Conservation (phyloP, 208 protist species). For the Crithidia fasciculata region DNA sequence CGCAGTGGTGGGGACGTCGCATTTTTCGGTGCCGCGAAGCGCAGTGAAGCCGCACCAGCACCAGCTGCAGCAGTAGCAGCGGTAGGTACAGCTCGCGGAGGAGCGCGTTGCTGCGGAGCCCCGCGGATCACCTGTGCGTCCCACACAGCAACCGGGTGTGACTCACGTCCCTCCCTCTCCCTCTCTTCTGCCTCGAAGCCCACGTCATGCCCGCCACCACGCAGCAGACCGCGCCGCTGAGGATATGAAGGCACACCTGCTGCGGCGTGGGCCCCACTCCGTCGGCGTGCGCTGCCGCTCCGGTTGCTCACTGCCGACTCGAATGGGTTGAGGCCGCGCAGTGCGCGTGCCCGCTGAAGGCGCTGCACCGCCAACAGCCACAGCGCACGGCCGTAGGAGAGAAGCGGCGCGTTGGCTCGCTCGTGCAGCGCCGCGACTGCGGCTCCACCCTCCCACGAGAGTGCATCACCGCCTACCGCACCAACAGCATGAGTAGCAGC, state of each 20-base stretch:
- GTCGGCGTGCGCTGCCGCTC: not conserved
- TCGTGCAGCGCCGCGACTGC: not conserved
- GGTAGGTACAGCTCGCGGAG: not conserved
- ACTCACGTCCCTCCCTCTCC: not conserved
- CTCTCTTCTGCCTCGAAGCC: no score
- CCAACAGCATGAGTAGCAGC: not conserved
- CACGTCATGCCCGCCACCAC: no score
- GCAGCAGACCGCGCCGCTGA: not conserved
- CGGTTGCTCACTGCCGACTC: not conserved
- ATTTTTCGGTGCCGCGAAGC: not conserved
- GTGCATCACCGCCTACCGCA: not conserved
- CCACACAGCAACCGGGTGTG: not conserved
- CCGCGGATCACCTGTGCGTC: no score
- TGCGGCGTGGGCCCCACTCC: not conserved
- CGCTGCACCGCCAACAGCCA: slow-evolving; percentile 77
- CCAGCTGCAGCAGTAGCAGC: not conserved
- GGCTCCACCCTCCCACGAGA: not conserved
- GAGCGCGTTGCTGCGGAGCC: not conserved
- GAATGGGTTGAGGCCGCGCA: slow-evolving; percentile 46
- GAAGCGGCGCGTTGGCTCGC: not conserved
- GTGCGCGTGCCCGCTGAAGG: slow-evolving; percentile 36
- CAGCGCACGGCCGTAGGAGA: slow-evolving; percentile 75
- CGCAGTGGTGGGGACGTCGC: not conserved
- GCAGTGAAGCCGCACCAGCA: not conserved
- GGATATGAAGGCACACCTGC: not conserved